These are phyloP conservation scores for Xylaria palmicola DNA, from an alignment of 495 filamentous ascomycete genomes.

Conservation along the genomic window DNA sequence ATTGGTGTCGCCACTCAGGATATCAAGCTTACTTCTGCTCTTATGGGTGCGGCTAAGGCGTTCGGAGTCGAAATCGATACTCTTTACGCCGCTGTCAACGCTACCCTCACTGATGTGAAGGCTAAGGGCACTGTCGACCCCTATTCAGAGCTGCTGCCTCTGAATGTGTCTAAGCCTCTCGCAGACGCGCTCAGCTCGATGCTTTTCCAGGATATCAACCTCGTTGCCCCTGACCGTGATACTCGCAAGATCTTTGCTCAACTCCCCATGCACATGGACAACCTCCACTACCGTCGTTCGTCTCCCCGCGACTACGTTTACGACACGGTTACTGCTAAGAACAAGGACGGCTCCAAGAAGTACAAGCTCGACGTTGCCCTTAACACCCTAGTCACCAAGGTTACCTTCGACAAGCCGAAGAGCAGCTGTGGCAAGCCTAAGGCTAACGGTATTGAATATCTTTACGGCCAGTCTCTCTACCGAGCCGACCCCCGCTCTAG, in stretches of 20 bases:
- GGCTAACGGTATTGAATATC: slow-evolving; percentile 63
- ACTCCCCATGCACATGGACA: slow-evolving; percentile 15
- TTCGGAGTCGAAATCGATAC: slow-evolving; percentile 38
- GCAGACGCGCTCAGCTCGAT: slow-evolving; percentile 43
- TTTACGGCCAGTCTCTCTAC: slow-evolving; percentile 60
- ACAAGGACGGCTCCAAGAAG: slow-evolving; percentile 51
- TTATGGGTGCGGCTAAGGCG: slow-evolving; percentile 51
- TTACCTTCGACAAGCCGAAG: slow-evolving; percentile 49
- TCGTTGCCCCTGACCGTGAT: slow-evolving; percentile 31
- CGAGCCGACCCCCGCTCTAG: slow-evolving; percentile 50
- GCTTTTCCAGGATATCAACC: slow-evolving; percentile 54
- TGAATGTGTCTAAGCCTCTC: slow-evolving; percentile 32
- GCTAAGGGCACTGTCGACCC: slow-evolving; percentile 9
- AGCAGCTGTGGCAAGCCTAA: slow-evolving; percentile 34
- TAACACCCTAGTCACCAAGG: slow-evolving; percentile 61
- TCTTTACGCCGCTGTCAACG: slow-evolving; percentile 8
- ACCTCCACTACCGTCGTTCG: slow-evolving; percentile 42
- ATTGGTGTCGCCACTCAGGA: slow-evolving; percentile 51
- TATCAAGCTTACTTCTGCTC: slow-evolving; percentile 48
- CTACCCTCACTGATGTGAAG: neutral
- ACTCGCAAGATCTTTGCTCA: slow-evolving; percentile 34
- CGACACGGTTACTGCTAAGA: slow-evolving; percentile 48
- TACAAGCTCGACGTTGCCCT: slow-evolving; percentile 59
- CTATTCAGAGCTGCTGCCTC: slow-evolving; percentile 12
- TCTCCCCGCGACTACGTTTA: slow-evolving; percentile 55